phyloP scores from a whole-genome alignment of 805 yeast species.

The Metschnikowia kunwiensis region DNA sequence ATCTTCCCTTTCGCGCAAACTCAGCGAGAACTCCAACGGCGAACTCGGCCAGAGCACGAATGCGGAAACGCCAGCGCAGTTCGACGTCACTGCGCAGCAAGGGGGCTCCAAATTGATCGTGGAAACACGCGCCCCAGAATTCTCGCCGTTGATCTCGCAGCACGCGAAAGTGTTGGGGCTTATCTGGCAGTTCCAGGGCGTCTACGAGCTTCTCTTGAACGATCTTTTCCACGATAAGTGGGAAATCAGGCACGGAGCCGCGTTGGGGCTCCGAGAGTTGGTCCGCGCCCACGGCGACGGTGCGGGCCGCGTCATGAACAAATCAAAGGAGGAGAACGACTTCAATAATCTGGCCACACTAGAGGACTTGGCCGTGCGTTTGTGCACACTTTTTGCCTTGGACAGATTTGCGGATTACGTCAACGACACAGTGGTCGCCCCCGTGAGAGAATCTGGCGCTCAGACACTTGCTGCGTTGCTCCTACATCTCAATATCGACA shows the following conservation, averaged over 20 bases:
- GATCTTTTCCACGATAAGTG: constrained; percentile 83
- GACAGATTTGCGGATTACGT: constrained; percentile 97
- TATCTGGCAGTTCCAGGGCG: constrained; percentile 94
- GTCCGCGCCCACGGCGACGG: constrained; percentile 77
- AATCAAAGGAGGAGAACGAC: constrained; percentile 59
- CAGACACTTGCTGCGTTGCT: constrained; percentile 89
- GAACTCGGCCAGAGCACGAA: constrained; percentile 20
- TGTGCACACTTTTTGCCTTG: constrained; percentile 81
- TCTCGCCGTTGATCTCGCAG: constrained; percentile 65
- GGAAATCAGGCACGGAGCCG: constrained; percentile 96
- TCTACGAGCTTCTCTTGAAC: constrained; percentile 73
- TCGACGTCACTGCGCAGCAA: constrained; percentile 72
- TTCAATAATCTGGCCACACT: constrained; percentile 62
- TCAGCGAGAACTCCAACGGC: constrained; percentile 46
- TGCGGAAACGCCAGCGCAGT: constrained; percentile 29
- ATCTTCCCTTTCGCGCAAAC: constrained; percentile 59
- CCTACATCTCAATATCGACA: constrained; percentile 61
- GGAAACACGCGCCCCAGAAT: constrained; percentile 66
- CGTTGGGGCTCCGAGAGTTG: constrained; percentile 86
- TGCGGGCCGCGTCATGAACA: constrained; percentile 77
- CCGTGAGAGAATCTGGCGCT: constrained; percentile 95
- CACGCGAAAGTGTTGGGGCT: constrained; percentile 69
- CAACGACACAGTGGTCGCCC: constrained; percentile 96
- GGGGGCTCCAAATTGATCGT: constrained; percentile 81
- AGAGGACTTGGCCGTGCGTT: constrained; percentile 83